Conservation (phyloP, 176 grass and related monocot genomes). For the Aegilops umbellulata region DNA sequence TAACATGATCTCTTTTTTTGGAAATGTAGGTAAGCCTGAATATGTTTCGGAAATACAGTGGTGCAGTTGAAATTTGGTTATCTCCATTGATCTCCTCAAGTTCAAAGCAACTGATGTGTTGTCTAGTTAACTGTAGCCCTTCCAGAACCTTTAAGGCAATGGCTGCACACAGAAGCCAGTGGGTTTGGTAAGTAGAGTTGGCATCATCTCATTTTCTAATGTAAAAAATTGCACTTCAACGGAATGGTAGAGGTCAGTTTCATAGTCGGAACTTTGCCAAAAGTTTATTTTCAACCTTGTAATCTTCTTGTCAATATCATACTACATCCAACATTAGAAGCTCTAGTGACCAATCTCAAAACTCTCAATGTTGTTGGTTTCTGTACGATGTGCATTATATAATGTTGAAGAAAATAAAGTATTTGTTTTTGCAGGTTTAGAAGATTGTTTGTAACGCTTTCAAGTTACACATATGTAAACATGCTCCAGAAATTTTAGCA, state of each 20-base stretch:
- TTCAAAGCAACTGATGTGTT: constrained; percentile 30
- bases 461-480: constrained; percentile 65
- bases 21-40: constrained; percentile 58
- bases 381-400: neutral
- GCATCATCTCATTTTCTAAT: neutral
- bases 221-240: neutral
- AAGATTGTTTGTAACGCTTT: constrained; percentile 58
- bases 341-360: neutral
- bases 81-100: constrained; percentile 29
- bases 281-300: neutral
- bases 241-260: neutral
- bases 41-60: constrained; percentile 67
- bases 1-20: constrained; percentile 13
- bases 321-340: too few relatives aligned
- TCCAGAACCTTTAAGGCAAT: constrained; percentile 54
- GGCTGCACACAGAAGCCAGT: constrained; percentile 69
- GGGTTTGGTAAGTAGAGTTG: constrained; percentile 59
- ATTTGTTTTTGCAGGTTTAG: constrained; percentile 46
- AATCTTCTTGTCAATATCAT: neutral
- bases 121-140: constrained; percentile 49
- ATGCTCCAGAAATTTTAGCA: constrained; percentile 27
- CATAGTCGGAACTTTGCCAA: too few relatives aligned
- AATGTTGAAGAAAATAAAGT: neutral
- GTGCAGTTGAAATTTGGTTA: constrained; percentile 65
- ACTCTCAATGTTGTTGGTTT: neutral